Evolutionary conservation across 176 grass and related monocot species (phyloP), one percentile per base, ranked within the genome.

Genomic region (Carex littledalei): DNA sequence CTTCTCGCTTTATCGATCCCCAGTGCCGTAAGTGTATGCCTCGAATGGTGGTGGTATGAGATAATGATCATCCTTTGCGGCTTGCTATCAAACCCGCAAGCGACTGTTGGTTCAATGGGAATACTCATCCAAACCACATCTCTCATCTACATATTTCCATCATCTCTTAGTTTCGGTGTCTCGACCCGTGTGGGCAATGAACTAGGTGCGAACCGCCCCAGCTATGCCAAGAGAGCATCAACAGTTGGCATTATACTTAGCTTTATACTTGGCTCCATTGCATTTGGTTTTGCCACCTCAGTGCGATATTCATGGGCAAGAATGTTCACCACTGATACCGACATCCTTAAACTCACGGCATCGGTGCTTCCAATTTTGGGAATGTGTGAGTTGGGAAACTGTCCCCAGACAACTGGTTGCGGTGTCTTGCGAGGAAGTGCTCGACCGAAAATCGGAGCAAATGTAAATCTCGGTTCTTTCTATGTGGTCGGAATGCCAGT

Each of bases 401-500:
- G 86, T 6, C 70, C 69, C 0, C 81, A 88, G n/a, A 88, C 86
- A 17, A 70, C 65, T 5, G 81, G 80, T 2, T 88, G 81, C 8
- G 81, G 86, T 12, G 81, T 84, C 5, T 39, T 88, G 14, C 22
- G 80, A 16, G 86, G 86, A 8, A 68, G 15, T 52, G 26, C 67
- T 0, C 2, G 58, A 47, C 70, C 80, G 12, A 22, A 37, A 35
- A 49, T 54, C 18, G 80, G 75, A 0, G 81, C 70, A 0, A 81
- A 64, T 12, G 43, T 84, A 52, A 83, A 83, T 6, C 80, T 88
- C 6, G 29, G 49, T 9, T 43, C 3, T 39, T 68, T 57, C 60
- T 85, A 34, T 72, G 89, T 85, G 45, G 86, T 94, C 21, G 94
- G 94, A 10, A 93, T 88, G 90, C 94, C 94, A 1, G 86, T 94